A percentile compares a stretch with the other conserved stretches of the same genome.
phyloP scores from a whole-genome alignment of 2,329 filamentous ascomycete genomes.

The Aspergillus hiratsukae region DNA sequence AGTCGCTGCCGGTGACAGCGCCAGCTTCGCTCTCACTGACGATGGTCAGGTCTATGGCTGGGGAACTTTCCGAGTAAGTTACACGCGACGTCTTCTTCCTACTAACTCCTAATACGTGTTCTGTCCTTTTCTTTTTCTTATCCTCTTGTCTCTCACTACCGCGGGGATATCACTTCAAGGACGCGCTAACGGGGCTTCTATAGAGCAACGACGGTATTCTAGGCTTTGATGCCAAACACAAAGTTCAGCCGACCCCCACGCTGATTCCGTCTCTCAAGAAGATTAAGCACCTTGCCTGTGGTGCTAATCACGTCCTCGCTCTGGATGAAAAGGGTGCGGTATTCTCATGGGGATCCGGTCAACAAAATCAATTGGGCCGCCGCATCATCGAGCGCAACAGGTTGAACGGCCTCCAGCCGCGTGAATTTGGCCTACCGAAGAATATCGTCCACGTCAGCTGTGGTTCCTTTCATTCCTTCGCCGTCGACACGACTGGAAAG shows the following conservation, averaged over 20 bases:
- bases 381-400: conserved; percentile 58
- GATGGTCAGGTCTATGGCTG: conserved; percentile 59
- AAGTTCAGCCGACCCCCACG: conserved; percentile 43
- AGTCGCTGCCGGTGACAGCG: conserved; percentile 56
- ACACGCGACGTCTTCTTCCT: conserved; percentile 3
- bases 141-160: neutral
- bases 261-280: conserved; percentile 51
- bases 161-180: neutral
- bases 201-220: conserved; percentile 61
- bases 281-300: conserved; percentile 50
- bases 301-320: conserved; percentile 55
- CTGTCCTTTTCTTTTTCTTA: neutral
- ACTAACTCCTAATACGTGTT: no score
- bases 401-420: conserved; percentile 52
- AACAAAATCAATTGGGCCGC: conserved; percentile 66
- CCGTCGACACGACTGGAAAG: conserved; percentile 61
- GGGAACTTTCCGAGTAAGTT: conserved; percentile 56
- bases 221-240: conserved; percentile 49
- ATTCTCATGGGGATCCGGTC: conserved; percentile 61
- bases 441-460: conserved; percentile 59
- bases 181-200: conserved; percentile 5
- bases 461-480: conserved; percentile 79
- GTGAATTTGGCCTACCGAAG: conserved; percentile 55
- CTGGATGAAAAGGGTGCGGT: conserved; percentile 57
- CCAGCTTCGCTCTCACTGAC: conserved; percentile 57